Conservation (phyloP, 805 yeast genomes). For the Metschnikowia lochheadii region DNA sequence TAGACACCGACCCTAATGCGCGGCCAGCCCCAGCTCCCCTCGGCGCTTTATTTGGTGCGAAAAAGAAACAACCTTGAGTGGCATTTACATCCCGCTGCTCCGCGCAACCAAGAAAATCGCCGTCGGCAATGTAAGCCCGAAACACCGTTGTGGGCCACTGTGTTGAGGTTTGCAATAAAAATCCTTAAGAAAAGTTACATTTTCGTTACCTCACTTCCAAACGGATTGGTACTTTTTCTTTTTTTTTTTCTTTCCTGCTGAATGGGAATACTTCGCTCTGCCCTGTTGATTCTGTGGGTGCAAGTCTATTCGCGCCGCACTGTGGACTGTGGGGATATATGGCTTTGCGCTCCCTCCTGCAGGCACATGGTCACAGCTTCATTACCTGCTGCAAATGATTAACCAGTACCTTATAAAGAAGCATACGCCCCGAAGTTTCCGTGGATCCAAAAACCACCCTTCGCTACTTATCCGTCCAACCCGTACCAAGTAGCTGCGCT, state of each 20-base stretch:
- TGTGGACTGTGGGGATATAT: slow-evolving; percentile 5
- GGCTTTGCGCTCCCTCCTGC: slow-evolving; percentile 2
- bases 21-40: not conserved
- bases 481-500: not conserved
- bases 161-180: not conserved
- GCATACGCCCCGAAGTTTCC: not conserved
- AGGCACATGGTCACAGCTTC: not conserved
- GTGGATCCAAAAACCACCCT: too few species aligned
- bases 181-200: too few species aligned
- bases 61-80: slow-evolving; percentile 3
- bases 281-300: not conserved
- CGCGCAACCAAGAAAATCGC: slow-evolving; percentile 4
- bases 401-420: not conserved
- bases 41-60: not conserved
- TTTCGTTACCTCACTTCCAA: too few species aligned
- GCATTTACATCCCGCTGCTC: slow-evolving; percentile 4
- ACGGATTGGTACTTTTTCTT: too few species aligned
- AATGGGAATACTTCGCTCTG: not conserved
- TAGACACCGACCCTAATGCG: not conserved
- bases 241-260: not conserved
- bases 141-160: not conserved
- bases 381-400: slow-evolving; percentile 3
- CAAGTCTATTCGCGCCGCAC: not conserved
- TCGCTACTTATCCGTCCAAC: not conserved
- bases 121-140: not conserved